Percentiles rank a stretch among this genome's conserved stretches.
These are phyloP conservation scores for Beauveria asiatica DNA, from an alignment of 2,329 filamentous ascomycete species.

Conservation along the genomic window DNA sequence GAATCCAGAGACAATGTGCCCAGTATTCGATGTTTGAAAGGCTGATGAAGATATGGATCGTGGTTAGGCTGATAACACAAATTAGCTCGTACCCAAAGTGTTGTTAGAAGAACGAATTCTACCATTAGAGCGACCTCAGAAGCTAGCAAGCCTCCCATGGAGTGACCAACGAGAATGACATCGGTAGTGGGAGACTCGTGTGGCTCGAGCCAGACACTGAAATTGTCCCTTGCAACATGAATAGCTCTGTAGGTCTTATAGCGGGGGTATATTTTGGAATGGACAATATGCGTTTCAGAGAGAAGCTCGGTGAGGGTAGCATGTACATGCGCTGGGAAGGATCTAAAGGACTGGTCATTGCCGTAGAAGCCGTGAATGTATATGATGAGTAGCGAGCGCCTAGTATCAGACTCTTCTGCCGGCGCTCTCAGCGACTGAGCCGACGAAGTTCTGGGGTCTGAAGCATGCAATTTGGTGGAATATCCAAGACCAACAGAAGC, in stretches of 20 bases:
- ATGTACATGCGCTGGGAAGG: slow-evolving; percentile 83
- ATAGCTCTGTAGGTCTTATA: slow-evolving; percentile 70
- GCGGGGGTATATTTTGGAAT: slow-evolving; percentile 77
- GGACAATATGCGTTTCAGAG: slow-evolving; percentile 65
- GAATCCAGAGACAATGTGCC: slow-evolving; percentile 78
- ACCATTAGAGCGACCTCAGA: slow-evolving; percentile 68
- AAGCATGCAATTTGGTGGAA: not conserved
- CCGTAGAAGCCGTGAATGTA: slow-evolving; percentile 92
- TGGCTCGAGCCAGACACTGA: slow-evolving; percentile 72
- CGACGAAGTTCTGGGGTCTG: slow-evolving; percentile 42
- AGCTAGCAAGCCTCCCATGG: slow-evolving; percentile 77
- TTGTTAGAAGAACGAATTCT: slow-evolving; percentile 13
- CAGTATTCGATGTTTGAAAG: slow-evolving; percentile 65
- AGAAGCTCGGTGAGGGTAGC: slow-evolving; percentile 59
- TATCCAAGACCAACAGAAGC: not conserved
- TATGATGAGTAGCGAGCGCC: slow-evolving; percentile 60
- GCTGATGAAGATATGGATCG: slow-evolving; percentile 25
- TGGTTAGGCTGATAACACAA: slow-evolving; percentile 24
- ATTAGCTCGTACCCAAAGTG: not conserved
- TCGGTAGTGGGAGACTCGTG: slow-evolving; percentile 69
- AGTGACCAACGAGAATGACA: slow-evolving; percentile 76
- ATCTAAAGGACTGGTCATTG: slow-evolving; percentile 76
- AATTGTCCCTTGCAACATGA: slow-evolving; percentile 68
- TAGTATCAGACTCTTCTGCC: slow-evolving; percentile 19
- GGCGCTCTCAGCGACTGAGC: slow-evolving; percentile 33